Evolutionary conservation across 2,329 filamentous ascomycete species (phyloP), one percentile per base, ranked within the genome.

Genomic region (Fusarium buharicum): DNA sequence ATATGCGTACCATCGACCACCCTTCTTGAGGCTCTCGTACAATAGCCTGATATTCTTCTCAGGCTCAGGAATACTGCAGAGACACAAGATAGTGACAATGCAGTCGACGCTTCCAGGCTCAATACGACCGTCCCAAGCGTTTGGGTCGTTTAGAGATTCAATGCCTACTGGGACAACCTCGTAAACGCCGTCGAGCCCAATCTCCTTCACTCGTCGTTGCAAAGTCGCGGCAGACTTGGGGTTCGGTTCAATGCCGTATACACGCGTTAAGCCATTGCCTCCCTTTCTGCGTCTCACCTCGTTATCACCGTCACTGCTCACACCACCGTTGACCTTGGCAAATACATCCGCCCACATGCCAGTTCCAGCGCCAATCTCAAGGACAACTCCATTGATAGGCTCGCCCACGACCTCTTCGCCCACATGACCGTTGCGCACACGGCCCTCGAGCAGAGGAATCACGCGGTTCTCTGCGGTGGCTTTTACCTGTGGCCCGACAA

Each of bases 211-310:
- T 18, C 79, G 80, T 34, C 72, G 68, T 1, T 77, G 73, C 47
- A 90, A 75, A 6, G 73, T 72, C 0, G 70, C 71, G 62, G 87
- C 84, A 50, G 84, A 82, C 31, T 77, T 79, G 0, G 71, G 50
- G 70, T 89, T 90, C 4, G 88, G 88, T 74, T 90, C 88, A 5
- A 90, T 81, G 50, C 87, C 88, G 66, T 85, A 88, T 38, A 90
- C 77, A 28, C 78, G 79, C 28, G 74, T 78, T 50, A 84, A 63
- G n/a, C 55, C 64, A 10, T 50, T 52, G 14, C 44, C 51, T 14
- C 50, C 49, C 12, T 66, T 62, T 31, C 62, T 50, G 41, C 57
- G 50, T 28, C 53, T 55, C 28, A 65, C 14, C 13, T 76, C 59
- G 73, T 53, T 61, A 33, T 45, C 40, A 17, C 36, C 17, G 34